Evolutionary conservation across 108 stramenopile genomes (phyloP).

Genomic region (Schizochytrium sp.): DNA sequence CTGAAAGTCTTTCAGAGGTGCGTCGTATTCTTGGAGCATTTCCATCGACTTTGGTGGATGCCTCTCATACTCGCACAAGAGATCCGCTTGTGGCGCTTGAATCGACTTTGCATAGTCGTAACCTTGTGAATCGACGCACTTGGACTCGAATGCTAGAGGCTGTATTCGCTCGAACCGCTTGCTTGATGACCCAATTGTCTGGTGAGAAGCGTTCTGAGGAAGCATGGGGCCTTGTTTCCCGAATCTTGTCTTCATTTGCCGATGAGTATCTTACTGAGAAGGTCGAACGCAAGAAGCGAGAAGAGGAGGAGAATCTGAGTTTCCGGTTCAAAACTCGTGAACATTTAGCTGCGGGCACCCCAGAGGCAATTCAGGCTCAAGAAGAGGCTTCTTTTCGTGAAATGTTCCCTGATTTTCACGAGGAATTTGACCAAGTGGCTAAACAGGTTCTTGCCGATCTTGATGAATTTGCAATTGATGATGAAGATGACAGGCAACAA

Average conservation of each 20-base stretch:
- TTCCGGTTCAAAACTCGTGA: neutral
- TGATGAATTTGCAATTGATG: neutral
- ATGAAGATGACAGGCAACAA: neutral
- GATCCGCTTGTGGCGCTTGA: neutral
- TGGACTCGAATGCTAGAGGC: conserved; percentile 13
- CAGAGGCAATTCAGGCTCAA: conserved; percentile 64
- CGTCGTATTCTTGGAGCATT: conserved; percentile 42
- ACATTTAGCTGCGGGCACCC: conserved; percentile 12
- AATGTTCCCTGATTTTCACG: conserved; percentile 89
- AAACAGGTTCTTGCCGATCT: conserved; percentile 5
- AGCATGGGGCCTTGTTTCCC: neutral
- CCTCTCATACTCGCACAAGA: too few relatives aligned
- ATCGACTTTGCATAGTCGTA: neutral
- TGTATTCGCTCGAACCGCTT: neutral
- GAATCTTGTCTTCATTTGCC: conserved; percentile 18
- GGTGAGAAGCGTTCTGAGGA: too few relatives aligned
- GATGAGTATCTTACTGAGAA: conserved; percentile 28
- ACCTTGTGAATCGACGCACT: neutral
- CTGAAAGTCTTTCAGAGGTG: neutral
- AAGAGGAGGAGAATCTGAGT: conserved; percentile 15
- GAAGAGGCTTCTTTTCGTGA: conserved; percentile 82
- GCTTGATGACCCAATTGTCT: too few relatives aligned
- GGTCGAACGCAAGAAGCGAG: neutral
- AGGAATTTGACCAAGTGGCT: conserved; percentile 79
- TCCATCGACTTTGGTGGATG: neutral